Percentiles rank a stretch among this genome's conserved stretches.
Evolutionary conservation across 768 basidiomycete species (phyloP).

Genomic region (Lactifluus piperatus): DNA sequence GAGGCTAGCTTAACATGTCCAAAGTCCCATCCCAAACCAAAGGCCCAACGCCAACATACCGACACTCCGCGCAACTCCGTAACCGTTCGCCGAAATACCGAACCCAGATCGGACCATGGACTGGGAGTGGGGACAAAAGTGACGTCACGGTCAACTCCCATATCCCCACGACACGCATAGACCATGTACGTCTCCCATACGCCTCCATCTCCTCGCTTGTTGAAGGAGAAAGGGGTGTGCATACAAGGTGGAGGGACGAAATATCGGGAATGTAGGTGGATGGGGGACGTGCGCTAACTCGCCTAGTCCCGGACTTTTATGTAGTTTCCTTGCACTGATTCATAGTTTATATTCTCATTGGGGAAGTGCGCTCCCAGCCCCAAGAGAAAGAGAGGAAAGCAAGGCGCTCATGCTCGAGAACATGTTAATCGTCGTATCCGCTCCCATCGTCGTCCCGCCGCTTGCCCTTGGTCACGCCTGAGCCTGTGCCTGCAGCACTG

Average conservation of each 20-base stretch:
- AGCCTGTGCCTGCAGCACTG: not conserved
- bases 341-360: not conserved
- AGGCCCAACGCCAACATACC: not conserved
- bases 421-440: constrained; percentile 3
- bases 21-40: not conserved
- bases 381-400: not conserved
- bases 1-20: not conserved
- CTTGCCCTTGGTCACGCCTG: not conserved
- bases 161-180: not conserved
- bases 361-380: not conserved
- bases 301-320: not conserved
- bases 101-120: not conserved
- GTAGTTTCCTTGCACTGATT: not conserved
- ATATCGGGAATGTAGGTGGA: not conserved
- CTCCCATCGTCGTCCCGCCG: constrained; percentile 5
- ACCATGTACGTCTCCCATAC: not conserved
- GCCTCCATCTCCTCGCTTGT: not conserved
- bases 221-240: not conserved
- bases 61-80: not conserved
- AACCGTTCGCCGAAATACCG: not conserved
- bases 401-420: not conserved
- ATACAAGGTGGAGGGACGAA: not conserved
- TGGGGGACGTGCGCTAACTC: not conserved
- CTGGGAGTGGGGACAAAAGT: not conserved
- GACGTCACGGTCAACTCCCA: not conserved